These are phyloP conservation scores for Backusella parvicylindrica DNA, from an alignment of 192 early-diverging fungal species.

Conservation along the genomic window DNA sequence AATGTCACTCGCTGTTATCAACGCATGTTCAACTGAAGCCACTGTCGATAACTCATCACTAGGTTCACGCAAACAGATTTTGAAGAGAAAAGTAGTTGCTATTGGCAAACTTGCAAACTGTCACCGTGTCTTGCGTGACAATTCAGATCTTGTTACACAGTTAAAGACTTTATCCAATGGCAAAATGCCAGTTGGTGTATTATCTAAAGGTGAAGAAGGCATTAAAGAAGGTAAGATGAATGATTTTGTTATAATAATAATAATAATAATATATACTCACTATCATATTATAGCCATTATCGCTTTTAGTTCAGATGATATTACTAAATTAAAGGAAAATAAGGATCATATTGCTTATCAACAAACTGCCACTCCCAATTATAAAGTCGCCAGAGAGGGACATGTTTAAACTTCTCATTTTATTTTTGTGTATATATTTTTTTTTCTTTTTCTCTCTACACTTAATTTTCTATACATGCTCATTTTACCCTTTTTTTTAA, in stretches of 20 bases:
- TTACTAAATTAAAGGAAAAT: slow-evolving; percentile 12
- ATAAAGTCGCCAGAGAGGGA: slow-evolving; percentile 14
- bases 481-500: neutral
- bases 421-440: neutral
- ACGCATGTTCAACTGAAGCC: slow-evolving; percentile 1
- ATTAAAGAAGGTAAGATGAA: slow-evolving; percentile 10
- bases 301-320: neutral
- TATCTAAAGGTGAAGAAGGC: slow-evolving; percentile 20
- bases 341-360: slow-evolving; percentile 5
- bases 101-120: slow-evolving; percentile 17
- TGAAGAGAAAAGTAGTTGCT: slow-evolving; percentile 23
- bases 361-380: slow-evolving; percentile 11
- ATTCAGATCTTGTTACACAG: slow-evolving; percentile 14
- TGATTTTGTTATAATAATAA: no score
- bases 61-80: slow-evolving; percentile 10
- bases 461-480: slow-evolving; percentile 7
- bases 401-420: neutral
- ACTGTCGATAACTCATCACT: neutral
- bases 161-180: slow-evolving; percentile 6
- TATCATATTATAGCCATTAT: neutral
- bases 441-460: neutral
- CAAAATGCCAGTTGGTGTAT: slow-evolving; percentile 16
- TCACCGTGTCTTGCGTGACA: neutral
- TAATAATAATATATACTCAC: neutral
- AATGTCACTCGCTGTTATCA: slow-evolving; percentile 25